Percentiles rank a stretch among this genome's conserved stretches.
Evolutionary conservation across 805 yeast genomes (phyloP).

Genomic region (Saccharomycopsis microspora): DNA sequence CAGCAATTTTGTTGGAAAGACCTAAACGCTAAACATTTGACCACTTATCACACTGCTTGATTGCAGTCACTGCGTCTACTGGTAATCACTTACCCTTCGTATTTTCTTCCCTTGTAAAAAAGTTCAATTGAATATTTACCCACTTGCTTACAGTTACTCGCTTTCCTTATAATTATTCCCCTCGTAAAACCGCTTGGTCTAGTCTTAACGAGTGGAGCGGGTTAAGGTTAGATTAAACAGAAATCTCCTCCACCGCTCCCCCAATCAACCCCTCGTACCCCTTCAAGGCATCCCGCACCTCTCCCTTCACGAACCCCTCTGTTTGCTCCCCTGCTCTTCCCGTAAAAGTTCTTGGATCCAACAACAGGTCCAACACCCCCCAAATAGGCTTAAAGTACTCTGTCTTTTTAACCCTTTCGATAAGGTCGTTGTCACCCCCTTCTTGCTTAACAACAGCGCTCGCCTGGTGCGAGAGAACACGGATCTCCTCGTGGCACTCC

Average conservation of each 20-base stretch:
- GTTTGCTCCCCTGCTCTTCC: slow-evolving; percentile 99
- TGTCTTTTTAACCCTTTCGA: slow-evolving; percentile 71
- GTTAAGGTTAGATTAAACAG: slow-evolving; percentile 38
- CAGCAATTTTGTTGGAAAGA: too few relatives aligned
- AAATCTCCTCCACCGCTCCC: slow-evolving; percentile 61
- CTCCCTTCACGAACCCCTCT: slow-evolving; percentile 77
- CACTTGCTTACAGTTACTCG: too few relatives aligned
- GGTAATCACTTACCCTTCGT: too few relatives aligned
- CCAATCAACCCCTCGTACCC: slow-evolving; percentile 52
- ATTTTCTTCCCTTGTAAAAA: too few relatives aligned
- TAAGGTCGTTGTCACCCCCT: slow-evolving; percentile 97
- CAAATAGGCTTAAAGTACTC: slow-evolving; percentile 84
- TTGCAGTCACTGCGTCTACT: too few relatives aligned
- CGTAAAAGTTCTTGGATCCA: slow-evolving; percentile 89
- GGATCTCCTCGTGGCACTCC: slow-evolving; percentile 94
- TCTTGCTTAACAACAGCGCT: slow-evolving; percentile 94
- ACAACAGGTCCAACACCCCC: slow-evolving; percentile 64
- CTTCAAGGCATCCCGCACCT: slow-evolving; percentile 73
- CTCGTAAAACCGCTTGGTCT: too few relatives aligned
- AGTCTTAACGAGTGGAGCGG: too few relatives aligned
- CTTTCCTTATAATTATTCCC: too few relatives aligned
- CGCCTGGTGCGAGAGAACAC: slow-evolving; percentile 95
- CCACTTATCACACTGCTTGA: too few relatives aligned
- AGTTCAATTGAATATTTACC: too few relatives aligned
- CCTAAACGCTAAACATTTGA: too few relatives aligned